Base-by-base conservation (phyloP, 2,329 filamentous ascomycete species). In the Colletotrichum eremochloae region DNA sequence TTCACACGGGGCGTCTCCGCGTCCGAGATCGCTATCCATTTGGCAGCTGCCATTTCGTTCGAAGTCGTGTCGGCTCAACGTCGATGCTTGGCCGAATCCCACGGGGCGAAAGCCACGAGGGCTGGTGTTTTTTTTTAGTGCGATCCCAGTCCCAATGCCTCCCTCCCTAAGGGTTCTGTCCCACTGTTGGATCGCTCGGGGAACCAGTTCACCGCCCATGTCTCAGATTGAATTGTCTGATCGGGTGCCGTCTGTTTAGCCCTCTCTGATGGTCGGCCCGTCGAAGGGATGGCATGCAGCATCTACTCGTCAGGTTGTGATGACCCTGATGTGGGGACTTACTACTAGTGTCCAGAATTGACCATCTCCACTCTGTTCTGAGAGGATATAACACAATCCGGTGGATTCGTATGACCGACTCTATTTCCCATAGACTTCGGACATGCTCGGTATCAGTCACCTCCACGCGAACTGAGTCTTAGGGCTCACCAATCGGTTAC, bases 191-290 rank as follows among this genome's bases (percentile, higher is more conserved):
- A 6, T 66, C 29, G 24, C 18, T 36, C 44, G 14, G n/a, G 42
- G 44, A 56, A 38, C n/a, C 53, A 33, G 11, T 46, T 52, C 18
- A 29, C 36, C 48, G 38, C 36, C 18, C 8, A 24, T 63, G 68
- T 68, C 52, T 62, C 38, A 40, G 52, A 29, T 62, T 38, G 12
- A 42, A 56, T 62, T 20, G 15, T 29, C 18, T 24, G 29, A 9
- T n/a, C 12, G 3, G 63, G 40, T 11, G 33, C 48, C 63, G 57
- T 46, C 63, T 52, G 56, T 62, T 48, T 31, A 15, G 29, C 68
- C 20, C 42, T 71, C 68, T 62, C 68, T 62, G 68, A 71, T 68
- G 20, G 68, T 71, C 57, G 57, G 64, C 24, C 57, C 50, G 64
- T 42, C 20, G 2, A 68, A 56, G 38, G 40, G 56, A 71, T 48